Percentiles rank a stretch among this genome's conserved stretches.
These are phyloP conservation scores for Xylariaceae sp. DNA, from an alignment of 2,329 filamentous ascomycete species.

Conservation along the genomic window DNA sequence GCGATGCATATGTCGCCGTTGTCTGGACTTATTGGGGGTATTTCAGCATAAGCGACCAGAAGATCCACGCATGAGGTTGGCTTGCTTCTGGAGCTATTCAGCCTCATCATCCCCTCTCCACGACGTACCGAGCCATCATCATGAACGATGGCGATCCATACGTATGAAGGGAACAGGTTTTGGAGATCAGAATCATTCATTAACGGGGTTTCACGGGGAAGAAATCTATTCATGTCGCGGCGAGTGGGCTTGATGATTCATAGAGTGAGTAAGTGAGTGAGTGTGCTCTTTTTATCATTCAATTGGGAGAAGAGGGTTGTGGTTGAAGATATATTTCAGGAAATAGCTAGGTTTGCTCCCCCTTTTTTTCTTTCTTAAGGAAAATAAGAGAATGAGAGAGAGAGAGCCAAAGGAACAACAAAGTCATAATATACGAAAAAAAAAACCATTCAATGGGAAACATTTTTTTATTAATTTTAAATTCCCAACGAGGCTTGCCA, in stretches of 20 bases:
- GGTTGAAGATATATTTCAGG: conserved; percentile 9
- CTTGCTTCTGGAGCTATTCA: conserved; percentile 18
- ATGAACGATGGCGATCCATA: conserved; percentile 3
- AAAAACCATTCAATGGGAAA: too few species aligned
- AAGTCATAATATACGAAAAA: neutral
- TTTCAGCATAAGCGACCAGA: conserved; percentile 25
- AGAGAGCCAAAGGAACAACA: neutral
- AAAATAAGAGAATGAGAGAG: neutral
- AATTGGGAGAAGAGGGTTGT: neutral
- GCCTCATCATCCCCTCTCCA: conserved; percentile 19
- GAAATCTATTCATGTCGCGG: conserved; percentile 1
- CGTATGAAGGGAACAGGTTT: neutral
- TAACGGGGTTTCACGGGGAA: conserved; percentile 4
- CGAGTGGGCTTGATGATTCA: conserved; percentile 6
- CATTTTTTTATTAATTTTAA: too few species aligned
- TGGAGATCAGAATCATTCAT: conserved; percentile 14
- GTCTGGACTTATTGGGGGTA: conserved; percentile 14
- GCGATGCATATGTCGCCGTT: conserved; percentile 6
- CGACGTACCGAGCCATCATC: conserved; percentile 9
- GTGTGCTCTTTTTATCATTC: neutral
- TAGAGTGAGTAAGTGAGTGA: conserved; percentile 11
- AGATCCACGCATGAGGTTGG: conserved; percentile 16
- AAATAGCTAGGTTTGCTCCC: conserved; percentile 1
- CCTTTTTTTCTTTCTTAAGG: too few species aligned
- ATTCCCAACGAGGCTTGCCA: too few species aligned